Conservation (phyloP, 768 basidiomycete genomes). For the Tulasnella sp. region DNA sequence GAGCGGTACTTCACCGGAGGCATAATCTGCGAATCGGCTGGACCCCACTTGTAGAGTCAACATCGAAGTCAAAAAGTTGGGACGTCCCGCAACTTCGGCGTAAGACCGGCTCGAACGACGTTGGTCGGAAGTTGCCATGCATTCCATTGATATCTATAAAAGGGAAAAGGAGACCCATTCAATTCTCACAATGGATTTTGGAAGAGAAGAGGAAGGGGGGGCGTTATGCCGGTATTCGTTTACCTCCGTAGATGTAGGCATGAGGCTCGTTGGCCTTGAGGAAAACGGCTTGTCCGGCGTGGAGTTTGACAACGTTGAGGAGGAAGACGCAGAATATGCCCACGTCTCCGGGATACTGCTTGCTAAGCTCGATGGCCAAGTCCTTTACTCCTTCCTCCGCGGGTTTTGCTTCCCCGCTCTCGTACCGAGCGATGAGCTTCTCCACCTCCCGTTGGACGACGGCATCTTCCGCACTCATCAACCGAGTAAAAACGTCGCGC, state of each 20-base stretch:
- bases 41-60: constrained; percentile 76
- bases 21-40: constrained; percentile 63
- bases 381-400: constrained; percentile 46
- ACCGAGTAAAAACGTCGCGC: constrained; percentile 65
- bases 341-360: constrained; percentile 84
- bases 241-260: constrained; percentile 90
- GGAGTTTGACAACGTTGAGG: constrained; percentile 74
- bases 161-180: background rate
- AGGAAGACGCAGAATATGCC: constrained; percentile 89
- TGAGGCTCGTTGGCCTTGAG: constrained; percentile 95
- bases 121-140: constrained; percentile 99
- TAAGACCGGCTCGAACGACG: constrained; percentile 96
- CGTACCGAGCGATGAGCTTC: constrained; percentile 56
- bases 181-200: too few species aligned
- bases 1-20: constrained; percentile 44
- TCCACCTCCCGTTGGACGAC: constrained; percentile 48
- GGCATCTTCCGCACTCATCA: constrained; percentile 70
- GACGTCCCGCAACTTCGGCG: constrained; percentile 92
- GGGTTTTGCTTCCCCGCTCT: constrained; percentile 34
- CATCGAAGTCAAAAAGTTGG: constrained; percentile 76
- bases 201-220: too few species aligned
- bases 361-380: constrained; percentile 48
- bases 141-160: constrained; percentile 90
- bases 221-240: constrained; percentile 27
- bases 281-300: constrained; percentile 86